A percentile compares a stretch with the other conserved stretches of the same genome.
phyloP scores from a whole-genome alignment of 768 basidiomycete species.

The Hortiboletus flavorubellus region DNA sequence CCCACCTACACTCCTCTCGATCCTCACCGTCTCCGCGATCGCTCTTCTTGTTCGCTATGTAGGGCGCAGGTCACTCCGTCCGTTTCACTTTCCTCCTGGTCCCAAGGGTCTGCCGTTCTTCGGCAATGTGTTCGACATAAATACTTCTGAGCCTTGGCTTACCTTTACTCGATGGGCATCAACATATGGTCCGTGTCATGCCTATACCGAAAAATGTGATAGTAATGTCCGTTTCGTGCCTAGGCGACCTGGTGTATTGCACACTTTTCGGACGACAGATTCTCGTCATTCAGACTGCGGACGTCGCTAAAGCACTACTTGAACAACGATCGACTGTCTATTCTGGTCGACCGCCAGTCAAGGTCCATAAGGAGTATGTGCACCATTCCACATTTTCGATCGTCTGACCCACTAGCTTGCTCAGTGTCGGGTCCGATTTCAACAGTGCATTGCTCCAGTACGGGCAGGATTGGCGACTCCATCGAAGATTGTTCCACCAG shows the following conservation, averaged over 20 bases:
- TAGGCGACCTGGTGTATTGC: slow-evolving; percentile 33
- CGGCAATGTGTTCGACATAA: slow-evolving; percentile 26
- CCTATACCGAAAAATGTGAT: not conserved
- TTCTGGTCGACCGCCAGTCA: slow-evolving; percentile 37
- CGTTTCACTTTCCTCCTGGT: slow-evolving; percentile 25
- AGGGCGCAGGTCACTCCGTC: slow-evolving; percentile 8
- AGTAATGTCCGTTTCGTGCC: not conserved
- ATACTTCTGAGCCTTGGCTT: slow-evolving; percentile 29
- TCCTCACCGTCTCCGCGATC: slow-evolving; percentile 6
- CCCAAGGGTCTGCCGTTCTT: slow-evolving; percentile 32
- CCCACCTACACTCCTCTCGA: slow-evolving; percentile 4
- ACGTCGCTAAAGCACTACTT: slow-evolving; percentile 33
- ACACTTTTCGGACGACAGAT: slow-evolving; percentile 32
- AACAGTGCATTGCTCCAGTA: slow-evolving; percentile 31
- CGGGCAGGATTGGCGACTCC: slow-evolving; percentile 31
- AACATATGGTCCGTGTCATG: slow-evolving; percentile 19
- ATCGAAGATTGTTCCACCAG: slow-evolving; percentile 33
- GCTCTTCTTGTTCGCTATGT: slow-evolving; percentile 8
- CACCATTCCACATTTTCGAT: not conserved
- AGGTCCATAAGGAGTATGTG: slow-evolving; percentile 23
- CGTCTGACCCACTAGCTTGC: not conserved
- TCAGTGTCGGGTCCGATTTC: slow-evolving; percentile 29
- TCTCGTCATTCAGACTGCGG: slow-evolving; percentile 32
- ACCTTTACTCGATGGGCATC: slow-evolving; percentile 33
- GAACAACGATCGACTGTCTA: slow-evolving; percentile 37